Evolutionary conservation across 371 early-diverging fungal species (phyloP).

Genomic region (Cokeromyces recurvatus): DNA sequence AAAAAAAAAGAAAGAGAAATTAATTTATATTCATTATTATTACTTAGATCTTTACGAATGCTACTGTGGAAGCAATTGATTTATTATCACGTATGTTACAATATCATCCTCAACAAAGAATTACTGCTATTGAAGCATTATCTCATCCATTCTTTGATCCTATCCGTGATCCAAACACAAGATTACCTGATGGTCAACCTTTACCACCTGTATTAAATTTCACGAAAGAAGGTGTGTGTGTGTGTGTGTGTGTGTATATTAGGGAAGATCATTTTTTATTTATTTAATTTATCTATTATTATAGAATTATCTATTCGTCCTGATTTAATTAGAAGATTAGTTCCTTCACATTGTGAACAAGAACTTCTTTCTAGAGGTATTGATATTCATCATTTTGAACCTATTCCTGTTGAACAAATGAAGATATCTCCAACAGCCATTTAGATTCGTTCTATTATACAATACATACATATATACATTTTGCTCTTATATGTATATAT

Average conservation of each 20-base stretch:
- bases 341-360: conserved; percentile 60
- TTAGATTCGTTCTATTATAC: conserved; percentile 3
- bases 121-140: conserved; percentile 92
- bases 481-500: background rate
- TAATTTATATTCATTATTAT: background rate
- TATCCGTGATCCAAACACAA: conserved; percentile 77
- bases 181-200: conserved; percentile 70
- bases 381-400: conserved; percentile 43
- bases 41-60: conserved; percentile 62
- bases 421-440: conserved; percentile 25
- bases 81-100: conserved; percentile 84
- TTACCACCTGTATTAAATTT: conserved; percentile 91
- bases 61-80: conserved; percentile 79
- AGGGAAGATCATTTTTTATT: background rate
- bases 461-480: conserved; percentile 3
- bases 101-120: conserved; percentile 89
- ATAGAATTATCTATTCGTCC: conserved; percentile 51
- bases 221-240: conserved; percentile 61
- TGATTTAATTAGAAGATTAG: conserved; percentile 53
- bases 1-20: too few species aligned
- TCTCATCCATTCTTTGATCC: conserved; percentile 94
- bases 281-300: too few species aligned
- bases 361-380: conserved; percentile 48
- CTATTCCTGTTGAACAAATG: conserved; percentile 39
- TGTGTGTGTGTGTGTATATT: background rate